Percentiles rank a stretch among this genome's conserved stretches.
These are phyloP conservation scores for Xylariaceae sp. DNA, from an alignment of 2,329 filamentous ascomycete species.

Conservation along the genomic window DNA sequence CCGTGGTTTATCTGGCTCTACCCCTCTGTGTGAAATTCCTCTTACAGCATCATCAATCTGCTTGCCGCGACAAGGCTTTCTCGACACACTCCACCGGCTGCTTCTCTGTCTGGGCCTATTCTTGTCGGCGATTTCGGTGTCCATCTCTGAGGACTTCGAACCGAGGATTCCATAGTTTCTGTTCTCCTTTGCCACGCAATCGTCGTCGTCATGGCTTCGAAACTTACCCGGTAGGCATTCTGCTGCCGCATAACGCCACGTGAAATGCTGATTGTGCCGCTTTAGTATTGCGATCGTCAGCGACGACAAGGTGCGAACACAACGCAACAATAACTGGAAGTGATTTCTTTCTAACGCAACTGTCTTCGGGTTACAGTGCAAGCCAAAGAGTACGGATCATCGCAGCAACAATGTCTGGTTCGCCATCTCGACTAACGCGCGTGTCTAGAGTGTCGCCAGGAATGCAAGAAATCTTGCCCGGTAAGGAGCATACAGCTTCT, in stretches of 20 bases:
- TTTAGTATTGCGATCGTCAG: conserved; percentile 96
- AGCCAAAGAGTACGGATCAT: conserved; percentile 62
- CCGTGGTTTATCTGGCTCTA: conserved; percentile 14
- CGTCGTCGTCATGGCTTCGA: conserved; percentile 67
- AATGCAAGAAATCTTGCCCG: conserved; percentile 93
- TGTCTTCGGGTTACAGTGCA: conserved; percentile 55
- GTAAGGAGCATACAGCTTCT: conserved; percentile 10
- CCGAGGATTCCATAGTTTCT: conserved; percentile 5
- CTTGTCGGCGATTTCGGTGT: not conserved
- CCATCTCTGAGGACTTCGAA: not conserved
- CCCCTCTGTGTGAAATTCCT: conserved; percentile 19
- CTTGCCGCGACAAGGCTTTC: not conserved
- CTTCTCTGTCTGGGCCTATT: no score
- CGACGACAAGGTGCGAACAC: conserved; percentile 75
- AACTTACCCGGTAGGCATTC: conserved; percentile 75
- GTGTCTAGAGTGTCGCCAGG: conserved; percentile 86
- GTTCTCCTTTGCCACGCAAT: conserved; percentile 1
- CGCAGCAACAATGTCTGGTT: conserved; percentile 10
- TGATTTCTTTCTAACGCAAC: not conserved
- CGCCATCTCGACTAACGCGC: conserved; percentile 7
- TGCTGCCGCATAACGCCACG: not conserved
- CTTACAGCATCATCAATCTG: not conserved
- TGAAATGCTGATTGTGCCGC: conserved; percentile 16
- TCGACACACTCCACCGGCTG: not conserved
- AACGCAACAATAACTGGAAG: not conserved